Evolutionary conservation across 2,329 filamentous ascomycete species (phyloP).

Genomic region (Phialemonium atrogriseum): DNA sequence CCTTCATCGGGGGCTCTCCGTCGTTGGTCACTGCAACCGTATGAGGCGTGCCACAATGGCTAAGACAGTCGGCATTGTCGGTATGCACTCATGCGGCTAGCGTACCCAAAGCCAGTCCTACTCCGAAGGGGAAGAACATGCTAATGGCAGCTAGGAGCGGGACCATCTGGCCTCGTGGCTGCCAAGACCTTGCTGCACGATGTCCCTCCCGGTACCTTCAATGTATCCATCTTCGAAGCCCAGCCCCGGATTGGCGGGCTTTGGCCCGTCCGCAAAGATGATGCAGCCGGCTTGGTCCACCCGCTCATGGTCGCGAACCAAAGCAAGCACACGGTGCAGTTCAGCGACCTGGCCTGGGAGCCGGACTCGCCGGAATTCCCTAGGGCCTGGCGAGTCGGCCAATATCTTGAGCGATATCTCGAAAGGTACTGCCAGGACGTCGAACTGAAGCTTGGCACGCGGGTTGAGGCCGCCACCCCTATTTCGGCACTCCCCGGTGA

Average conservation of each 20-base stretch:
- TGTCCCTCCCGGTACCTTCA: conserved; percentile 45
- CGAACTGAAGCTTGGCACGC: conserved; percentile 40
- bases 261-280: conserved; percentile 54
- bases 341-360: conserved; percentile 66
- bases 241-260: conserved; percentile 62
- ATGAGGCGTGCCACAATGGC: no score
- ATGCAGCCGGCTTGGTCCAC: conserved; percentile 45
- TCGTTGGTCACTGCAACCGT: not conserved
- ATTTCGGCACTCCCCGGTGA: conserved; percentile 14
- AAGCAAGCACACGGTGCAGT: conserved; percentile 66
- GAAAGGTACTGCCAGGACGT: conserved; percentile 41
- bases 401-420: conserved; percentile 60
- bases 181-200: conserved; percentile 66
- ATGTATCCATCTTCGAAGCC: conserved; percentile 63
- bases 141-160: no score
- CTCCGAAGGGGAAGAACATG: no score
- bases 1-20: no score
- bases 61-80: conserved; percentile 45
- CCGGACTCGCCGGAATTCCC: conserved; percentile 56
- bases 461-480: conserved; percentile 32
- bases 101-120: no score
- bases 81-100: conserved; percentile 20
- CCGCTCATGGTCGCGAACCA: conserved; percentile 67
- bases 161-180: conserved; percentile 59
- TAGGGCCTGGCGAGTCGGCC: conserved; percentile 67